Evolutionary conservation across 148 eudicot species (phyloP).

Genomic region (Arctostaphylos glauca): DNA sequence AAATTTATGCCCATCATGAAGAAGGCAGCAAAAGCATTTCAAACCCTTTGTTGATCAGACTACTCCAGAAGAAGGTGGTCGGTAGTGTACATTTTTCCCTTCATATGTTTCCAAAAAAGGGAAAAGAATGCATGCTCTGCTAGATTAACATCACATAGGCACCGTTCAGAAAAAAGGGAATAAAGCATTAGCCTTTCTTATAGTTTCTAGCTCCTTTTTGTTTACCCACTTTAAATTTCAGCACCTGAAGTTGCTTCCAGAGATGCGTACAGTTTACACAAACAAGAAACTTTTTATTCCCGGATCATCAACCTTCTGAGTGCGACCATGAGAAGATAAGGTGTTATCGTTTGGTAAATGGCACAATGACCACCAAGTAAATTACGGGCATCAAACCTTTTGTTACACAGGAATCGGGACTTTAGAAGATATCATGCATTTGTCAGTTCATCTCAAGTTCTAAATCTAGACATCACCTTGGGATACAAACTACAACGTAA

Average conservation of each 20-base stretch:
- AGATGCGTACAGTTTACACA: neutral
- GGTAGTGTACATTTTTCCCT: too few relatives aligned
- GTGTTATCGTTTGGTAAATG: too few relatives aligned
- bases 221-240: neutral
- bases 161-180: neutral
- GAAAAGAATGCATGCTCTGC: neutral
- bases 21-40: neutral
- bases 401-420: too few relatives aligned
- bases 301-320: neutral
- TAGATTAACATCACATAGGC: neutral
- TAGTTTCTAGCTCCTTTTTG: neutral
- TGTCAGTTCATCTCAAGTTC: too few relatives aligned
- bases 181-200: neutral
- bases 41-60: too few relatives aligned
- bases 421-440: too few relatives aligned
- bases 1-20: neutral
- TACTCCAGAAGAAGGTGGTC: too few relatives aligned
- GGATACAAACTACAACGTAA: too few relatives aligned
- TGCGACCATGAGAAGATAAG: neutral
- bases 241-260: neutral
- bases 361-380: too few relatives aligned
- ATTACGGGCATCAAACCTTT: too few relatives aligned
- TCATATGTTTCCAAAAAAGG: neutral
- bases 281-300: neutral
- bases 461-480: too few relatives aligned